Evolutionary conservation across 176 grass and related monocot genomes (phyloP).

Genomic region (Ananas comosus): DNA sequence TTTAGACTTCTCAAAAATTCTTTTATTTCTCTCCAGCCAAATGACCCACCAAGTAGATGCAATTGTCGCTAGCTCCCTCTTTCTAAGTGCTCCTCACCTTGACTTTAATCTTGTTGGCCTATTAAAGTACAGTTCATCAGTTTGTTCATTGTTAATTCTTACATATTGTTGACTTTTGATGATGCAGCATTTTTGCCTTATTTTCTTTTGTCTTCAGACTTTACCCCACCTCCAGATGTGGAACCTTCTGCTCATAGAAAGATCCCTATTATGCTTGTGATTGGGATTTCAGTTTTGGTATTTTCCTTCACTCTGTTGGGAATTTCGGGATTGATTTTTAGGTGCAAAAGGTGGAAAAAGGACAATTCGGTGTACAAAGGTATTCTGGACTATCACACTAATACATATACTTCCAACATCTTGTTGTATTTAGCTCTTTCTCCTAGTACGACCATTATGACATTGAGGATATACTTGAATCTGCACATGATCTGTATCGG

Average conservation of each 20-base stretch:
- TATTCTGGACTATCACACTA: slow-evolving; percentile 13
- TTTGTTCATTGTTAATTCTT: slow-evolving; percentile 4
- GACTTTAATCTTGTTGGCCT: not conserved
- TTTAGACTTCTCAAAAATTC: too few relatives aligned
- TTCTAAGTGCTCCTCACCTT: not conserved
- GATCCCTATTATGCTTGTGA: slow-evolving; percentile 20
- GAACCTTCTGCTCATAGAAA: slow-evolving; percentile 21
- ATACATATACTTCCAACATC: not conserved
- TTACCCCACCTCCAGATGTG: slow-evolving; percentile 30
- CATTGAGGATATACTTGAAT: not conserved
- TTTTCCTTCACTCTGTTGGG: slow-evolving; percentile 33
- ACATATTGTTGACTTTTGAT: slow-evolving; percentile 3
- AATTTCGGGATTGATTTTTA: slow-evolving; percentile 20
- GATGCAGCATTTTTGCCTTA: slow-evolving; percentile 16
- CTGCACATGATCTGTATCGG: not conserved
- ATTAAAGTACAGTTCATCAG: not conserved
- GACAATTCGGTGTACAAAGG: slow-evolving; percentile 51
- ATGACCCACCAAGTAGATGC: too few relatives aligned
- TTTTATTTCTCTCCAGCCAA: too few relatives aligned
- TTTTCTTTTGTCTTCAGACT: slow-evolving; percentile 37
- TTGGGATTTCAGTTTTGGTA: slow-evolving; percentile 40
- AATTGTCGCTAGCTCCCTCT: too few relatives aligned
- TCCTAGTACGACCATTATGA: not conserved
- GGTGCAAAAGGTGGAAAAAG: slow-evolving; percentile 31
- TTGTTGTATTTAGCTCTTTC: not conserved